Evolutionary conservation across 495 filamentous ascomycete species (phyloP).

Genomic region (Penicillium turbatum): DNA sequence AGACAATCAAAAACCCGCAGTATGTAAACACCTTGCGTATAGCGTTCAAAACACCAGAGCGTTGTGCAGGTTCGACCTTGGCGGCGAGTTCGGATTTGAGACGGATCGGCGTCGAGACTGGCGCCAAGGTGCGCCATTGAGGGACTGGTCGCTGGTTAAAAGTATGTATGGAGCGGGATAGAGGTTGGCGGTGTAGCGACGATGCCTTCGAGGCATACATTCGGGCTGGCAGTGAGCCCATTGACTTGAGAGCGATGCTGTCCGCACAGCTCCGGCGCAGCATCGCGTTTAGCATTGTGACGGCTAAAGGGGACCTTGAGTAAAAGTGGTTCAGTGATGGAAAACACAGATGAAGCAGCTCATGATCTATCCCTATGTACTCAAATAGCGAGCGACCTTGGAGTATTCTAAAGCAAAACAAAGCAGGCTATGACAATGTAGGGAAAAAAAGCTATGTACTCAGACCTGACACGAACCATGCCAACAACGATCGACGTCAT

Average conservation of each 20-base stretch:
- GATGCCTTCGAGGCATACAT: slow-evolving; percentile 16
- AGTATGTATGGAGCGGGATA: slow-evolving; percentile 23
- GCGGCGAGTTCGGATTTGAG: slow-evolving; percentile 27
- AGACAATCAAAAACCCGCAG: slow-evolving; percentile 56
- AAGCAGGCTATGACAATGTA: background rate
- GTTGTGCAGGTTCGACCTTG: slow-evolving; percentile 5
- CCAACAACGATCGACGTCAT: slow-evolving; percentile 18
- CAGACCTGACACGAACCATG: background rate
- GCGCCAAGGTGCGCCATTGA: slow-evolving; percentile 27
- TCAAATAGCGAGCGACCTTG: slow-evolving; percentile 4
- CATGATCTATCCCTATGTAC: slow-evolving; percentile 9
- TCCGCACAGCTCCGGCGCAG: slow-evolving; percentile 37
- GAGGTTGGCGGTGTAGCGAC: slow-evolving; percentile 7
- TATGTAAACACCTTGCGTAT: slow-evolving; percentile 50
- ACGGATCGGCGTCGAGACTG: slow-evolving; percentile 18
- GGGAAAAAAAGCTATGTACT: background rate
- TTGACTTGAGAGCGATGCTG: slow-evolving; percentile 30
- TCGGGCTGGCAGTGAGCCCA: slow-evolving; percentile 25
- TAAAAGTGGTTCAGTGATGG: slow-evolving; percentile 17
- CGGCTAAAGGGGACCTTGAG: slow-evolving; percentile 7
- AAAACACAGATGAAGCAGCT: slow-evolving; percentile 12
- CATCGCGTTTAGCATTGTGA: slow-evolving; percentile 35
- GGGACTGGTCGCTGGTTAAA: slow-evolving; percentile 20
- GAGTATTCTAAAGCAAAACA: background rate
- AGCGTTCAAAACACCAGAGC: slow-evolving; percentile 16